Base-by-base conservation (phyloP, 805 yeast species). In the Ogataea glucozyma region DNA sequence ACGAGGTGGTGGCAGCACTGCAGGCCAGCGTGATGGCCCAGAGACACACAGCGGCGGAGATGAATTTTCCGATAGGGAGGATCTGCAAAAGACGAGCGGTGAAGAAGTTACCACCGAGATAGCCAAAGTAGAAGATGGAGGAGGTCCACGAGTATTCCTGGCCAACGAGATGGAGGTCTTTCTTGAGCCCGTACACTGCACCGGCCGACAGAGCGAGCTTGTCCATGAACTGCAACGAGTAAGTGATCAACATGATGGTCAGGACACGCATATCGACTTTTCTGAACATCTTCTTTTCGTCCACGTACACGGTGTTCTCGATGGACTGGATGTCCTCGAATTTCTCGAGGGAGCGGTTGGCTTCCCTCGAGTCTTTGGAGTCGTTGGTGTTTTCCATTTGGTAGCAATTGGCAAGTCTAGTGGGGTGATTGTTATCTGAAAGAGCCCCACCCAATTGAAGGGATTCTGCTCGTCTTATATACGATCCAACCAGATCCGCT, bases 11-110 rank as follows among this genome's bases (percentile, higher is more conserved):
- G 6, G 52, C 60, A 12, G 72, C 75, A 1, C 84, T 72, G 47
- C 75, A 78, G n/a, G 78, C 64, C 26, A 76, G 67, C 26, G 80
- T 61, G n/a, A 79, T 58, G 17, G 88, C 88, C 89, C 90, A 84
- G 0, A 76, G 31, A n/a, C 79, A 54, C 29, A 83, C 72, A 46
- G 73, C 72, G 1, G 60, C 47, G 8, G 77, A 65, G 3, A 75
- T 67, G 4, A 78, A 65, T 47, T 75, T 77, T 6, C 80, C 75
- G 47, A 83, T 69, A 3, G 83, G 84, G 39, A 79, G 73, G 41
- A 67, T 69, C 58, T 84, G 89, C 19, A 81, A 55, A 1, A 72
- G 38, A 36, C 65, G 54, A 8, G 69, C 59, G 3, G 75, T 70
- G 4, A 81, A 77, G 41, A 75, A 62, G 51, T 78, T 82, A 54